phyloP scores from a whole-genome alignment of 2,329 filamentous ascomycete species.

The Mollisiaceae sp. region DNA sequence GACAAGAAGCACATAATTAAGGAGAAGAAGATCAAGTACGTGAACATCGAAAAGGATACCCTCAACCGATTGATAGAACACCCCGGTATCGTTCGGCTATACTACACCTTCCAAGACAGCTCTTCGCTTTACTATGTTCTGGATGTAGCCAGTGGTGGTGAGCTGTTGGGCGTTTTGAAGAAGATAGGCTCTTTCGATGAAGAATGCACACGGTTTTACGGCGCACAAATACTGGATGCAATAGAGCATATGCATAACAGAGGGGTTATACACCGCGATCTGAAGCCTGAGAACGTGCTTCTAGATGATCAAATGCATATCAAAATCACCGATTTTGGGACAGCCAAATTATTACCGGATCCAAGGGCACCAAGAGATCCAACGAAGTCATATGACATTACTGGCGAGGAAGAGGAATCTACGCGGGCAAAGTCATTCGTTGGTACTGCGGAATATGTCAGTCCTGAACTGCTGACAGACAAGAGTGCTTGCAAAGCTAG shows the following conservation, averaged over 20 bases:
- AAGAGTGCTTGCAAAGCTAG: constrained; percentile 98
- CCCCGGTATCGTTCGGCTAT: constrained; percentile 92
- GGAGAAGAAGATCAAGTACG: constrained; percentile 99
- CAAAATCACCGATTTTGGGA: constrained; percentile 99
- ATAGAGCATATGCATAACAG: constrained; percentile 98
- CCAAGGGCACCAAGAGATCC: constrained; percentile 46
- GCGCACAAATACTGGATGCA: constrained; percentile 92
- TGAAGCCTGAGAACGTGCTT: constrained; percentile 97
- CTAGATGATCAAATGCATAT: constrained; percentile 96
- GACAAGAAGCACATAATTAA: constrained; percentile 99
- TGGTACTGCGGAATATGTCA: constrained; percentile 97
- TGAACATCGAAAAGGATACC: constrained; percentile 99
- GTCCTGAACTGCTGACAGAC: constrained; percentile 92
- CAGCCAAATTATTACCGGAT: constrained; percentile 85
- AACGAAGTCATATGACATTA: constrained; percentile 45
- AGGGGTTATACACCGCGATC: constrained; percentile 93
- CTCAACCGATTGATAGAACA: constrained; percentile 95
- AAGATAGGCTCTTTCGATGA: constrained; percentile 93
- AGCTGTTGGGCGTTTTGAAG: constrained; percentile 90
- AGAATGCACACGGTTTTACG: constrained; percentile 93
- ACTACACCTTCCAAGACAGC: constrained; percentile 99
- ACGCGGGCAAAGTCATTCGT: constrained; percentile 92
- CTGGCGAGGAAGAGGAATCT: constrained; percentile 58
- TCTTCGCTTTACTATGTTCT: constrained; percentile 95
- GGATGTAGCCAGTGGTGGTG: constrained; percentile 89